Base-by-base conservation (phyloP, 495 filamentous ascomycete genomes). In the Xylaria acuta region DNA sequence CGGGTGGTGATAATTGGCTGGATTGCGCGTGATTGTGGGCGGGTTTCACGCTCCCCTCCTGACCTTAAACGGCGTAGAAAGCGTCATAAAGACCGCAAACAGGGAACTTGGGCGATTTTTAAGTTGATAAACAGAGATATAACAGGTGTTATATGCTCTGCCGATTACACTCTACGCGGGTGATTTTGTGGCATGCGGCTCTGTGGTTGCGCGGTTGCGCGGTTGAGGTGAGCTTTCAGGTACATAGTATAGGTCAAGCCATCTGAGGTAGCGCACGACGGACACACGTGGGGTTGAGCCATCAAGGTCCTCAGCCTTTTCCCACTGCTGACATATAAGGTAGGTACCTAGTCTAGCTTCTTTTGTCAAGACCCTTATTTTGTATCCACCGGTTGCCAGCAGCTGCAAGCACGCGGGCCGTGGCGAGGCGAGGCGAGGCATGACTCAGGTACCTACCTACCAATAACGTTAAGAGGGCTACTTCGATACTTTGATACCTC, bases 251-350 rank as follows among this genome's bases (percentile, higher is more conserved):
- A 36, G 34, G 34, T 36, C 34, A 2, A 36, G 34, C 6, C 34
- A 36, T 36, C 34, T 36, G n/a, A n/a, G n/a, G n/a, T n/a, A n/a
- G n/a, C n/a, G n/a, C n/a, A n/a, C n/a, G n/a, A 41, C 8, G 11
- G 38, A 41, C 40, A n/a, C 27, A 41, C 36, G 59, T 63, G 59
- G 59, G 59, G 59, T 41, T 41, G 9, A 27, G 34, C 59, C 59
- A 63, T 63, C 59, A 38, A 63, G 59, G 59, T 63, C n/a, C 59
- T 41, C 58, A 38, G 16, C 30, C 58, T 20, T 58, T 58, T 27
- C n/a, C 25, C 20, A 3, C 51, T 32, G 7, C 0, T 12, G 7
- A 11, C 8, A 41, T 3, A 6, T 36, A 3, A 36, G 34, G 34
- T 45, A 16, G 41, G 16, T 5, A 45, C 0, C 16, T n/a, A 9